Conservation (phyloP, 1,284 basidiomycete genomes). For the Tylopilus orsonianus region DNA sequence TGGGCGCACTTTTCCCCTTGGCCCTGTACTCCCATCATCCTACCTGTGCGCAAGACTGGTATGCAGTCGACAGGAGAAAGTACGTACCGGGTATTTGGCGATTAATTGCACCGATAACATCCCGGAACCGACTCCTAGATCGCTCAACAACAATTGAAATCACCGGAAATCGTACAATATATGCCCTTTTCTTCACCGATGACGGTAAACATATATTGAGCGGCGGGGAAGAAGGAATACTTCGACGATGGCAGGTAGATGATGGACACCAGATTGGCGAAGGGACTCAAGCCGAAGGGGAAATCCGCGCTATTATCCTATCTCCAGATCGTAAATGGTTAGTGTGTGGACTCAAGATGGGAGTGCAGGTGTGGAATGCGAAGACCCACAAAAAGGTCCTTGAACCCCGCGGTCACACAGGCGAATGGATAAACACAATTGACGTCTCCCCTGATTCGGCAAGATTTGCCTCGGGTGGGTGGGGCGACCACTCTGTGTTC, state of each 20-base stretch:
- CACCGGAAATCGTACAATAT: background rate
- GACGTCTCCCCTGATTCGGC: background rate
- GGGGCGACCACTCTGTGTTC: background rate
- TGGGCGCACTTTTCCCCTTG: too few species aligned
- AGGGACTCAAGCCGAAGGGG: background rate
- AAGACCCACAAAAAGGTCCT: background rate
- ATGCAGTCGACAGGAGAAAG: background rate
- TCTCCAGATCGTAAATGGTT: conserved; percentile 11
- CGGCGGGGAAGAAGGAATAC: background rate
- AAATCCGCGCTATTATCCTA: background rate
- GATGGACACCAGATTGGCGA: conserved; percentile 4
- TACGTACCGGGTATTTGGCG: background rate
- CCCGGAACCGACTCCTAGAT: background rate
- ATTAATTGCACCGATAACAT: background rate
- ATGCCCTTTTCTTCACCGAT: background rate
- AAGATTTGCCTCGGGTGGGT: background rate
- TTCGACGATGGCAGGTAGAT: conserved; percentile 6
- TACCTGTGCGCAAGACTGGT: too few species aligned
- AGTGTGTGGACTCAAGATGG: background rate
- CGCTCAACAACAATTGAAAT: background rate
- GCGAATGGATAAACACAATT: background rate
- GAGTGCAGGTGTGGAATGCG: conserved; percentile 1
- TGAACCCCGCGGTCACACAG: conserved; percentile 1
- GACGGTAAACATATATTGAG: background rate
- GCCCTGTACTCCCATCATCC: too few species aligned